Conservation (phyloP, 2,329 filamentous ascomycete genomes). For the Exserohilum turcica region DNA sequence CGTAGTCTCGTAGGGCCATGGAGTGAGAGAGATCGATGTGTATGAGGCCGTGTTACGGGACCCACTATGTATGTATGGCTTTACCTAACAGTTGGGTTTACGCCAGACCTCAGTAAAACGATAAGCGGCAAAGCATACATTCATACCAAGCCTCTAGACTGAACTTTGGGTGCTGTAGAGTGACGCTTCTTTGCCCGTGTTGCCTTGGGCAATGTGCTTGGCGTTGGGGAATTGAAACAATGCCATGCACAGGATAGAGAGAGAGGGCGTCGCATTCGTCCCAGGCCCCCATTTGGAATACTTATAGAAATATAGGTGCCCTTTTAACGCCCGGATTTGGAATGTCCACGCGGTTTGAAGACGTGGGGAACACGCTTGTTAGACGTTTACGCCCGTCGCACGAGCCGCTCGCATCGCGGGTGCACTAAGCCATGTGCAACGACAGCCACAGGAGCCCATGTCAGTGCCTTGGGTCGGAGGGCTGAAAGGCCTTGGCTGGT, state of each 20-base stretch:
- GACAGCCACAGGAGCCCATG: background rate
- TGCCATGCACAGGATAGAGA: no score
- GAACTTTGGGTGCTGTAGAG: no score
- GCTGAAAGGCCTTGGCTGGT: background rate
- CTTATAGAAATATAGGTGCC: background rate
- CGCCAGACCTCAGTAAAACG: background rate
- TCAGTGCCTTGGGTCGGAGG: background rate
- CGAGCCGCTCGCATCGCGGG: background rate
- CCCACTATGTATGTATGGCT: background rate
- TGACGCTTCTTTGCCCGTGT: no score
- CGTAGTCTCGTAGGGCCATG: conserved; percentile 6
- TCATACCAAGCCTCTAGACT: no score
- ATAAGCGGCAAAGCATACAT: no score
- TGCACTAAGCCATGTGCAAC: background rate
- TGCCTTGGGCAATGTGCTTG: no score
- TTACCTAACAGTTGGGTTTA: background rate
- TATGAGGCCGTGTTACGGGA: background rate
- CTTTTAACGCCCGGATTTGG: background rate
- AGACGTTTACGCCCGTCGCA: background rate
- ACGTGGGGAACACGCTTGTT: background rate
- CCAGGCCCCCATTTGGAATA: background rate
- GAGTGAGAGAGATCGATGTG: background rate
- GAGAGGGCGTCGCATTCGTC: no score
- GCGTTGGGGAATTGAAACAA: no score
- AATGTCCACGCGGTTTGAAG: background rate